These are phyloP conservation scores for Thelephora aurantiotincta DNA, from an alignment of 768 basidiomycete genomes.

Conservation along the genomic window DNA sequence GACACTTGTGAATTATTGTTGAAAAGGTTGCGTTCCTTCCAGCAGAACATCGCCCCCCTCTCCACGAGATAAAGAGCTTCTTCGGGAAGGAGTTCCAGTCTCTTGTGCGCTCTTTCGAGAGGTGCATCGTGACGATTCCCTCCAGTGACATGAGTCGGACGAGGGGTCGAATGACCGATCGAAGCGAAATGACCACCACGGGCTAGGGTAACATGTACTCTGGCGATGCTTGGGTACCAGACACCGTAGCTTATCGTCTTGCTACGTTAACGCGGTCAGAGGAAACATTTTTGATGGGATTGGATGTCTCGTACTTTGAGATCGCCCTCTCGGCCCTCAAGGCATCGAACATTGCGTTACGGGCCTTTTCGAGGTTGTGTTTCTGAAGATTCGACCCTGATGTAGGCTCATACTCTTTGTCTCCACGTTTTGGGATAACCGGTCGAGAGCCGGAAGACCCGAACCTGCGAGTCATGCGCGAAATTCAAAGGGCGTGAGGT, in stretches of 20 bases:
- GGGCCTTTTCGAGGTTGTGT: constrained; percentile 65
- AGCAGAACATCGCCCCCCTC: constrained; percentile 77
- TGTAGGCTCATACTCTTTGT: constrained; percentile 92
- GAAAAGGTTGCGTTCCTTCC: constrained; percentile 32
- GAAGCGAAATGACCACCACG: constrained; percentile 75
- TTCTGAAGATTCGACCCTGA: constrained; percentile 63
- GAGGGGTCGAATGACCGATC: constrained; percentile 53
- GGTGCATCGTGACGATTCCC: neutral
- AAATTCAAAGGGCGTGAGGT: neutral
- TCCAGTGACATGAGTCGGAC: constrained; percentile 15
- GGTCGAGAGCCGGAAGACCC: constrained; percentile 26
- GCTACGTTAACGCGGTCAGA: constrained; percentile 21
- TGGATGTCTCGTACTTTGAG: constrained; percentile 38
- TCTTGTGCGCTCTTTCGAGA: constrained; percentile 35
- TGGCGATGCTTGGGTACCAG: constrained; percentile 55
- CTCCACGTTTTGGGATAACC: constrained; percentile 87
- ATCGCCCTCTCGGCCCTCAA: constrained; percentile 60
- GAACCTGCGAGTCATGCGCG: neutral
- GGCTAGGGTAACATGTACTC: constrained; percentile 54
- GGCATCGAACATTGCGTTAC: constrained; percentile 80
- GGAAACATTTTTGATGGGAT: neutral
- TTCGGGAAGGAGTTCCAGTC: constrained; percentile 83
- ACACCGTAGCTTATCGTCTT: constrained; percentile 70
- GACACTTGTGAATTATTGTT: constrained; percentile 5
- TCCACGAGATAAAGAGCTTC: constrained; percentile 92